Base-by-base conservation (phyloP, 169 alveolate species). In the Plasmodium reichenowi region DNA sequence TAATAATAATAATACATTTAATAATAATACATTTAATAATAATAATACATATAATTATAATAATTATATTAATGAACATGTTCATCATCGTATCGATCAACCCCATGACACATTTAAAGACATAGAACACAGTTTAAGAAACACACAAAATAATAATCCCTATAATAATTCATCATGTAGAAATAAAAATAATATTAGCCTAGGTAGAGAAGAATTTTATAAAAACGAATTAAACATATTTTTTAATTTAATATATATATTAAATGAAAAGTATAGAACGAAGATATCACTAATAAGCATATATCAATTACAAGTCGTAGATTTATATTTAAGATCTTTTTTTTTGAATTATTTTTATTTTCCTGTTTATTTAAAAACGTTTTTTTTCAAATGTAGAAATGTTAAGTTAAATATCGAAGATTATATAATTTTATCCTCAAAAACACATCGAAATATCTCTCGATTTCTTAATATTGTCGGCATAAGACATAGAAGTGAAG, bases 151-250 rank as follows among this genome's bases (percentile, higher is more conserved):
- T 38, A 38, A 38, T 38, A 38, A 38, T 38, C 7, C 47, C 10
- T 5, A 38, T 56, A 0, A 56, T 3, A 56, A 17, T 1, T 56
- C 24, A 0, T 1, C 17, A 56, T 12, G 10, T 9, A 56, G 3
- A 1, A 56, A 56, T 56, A 56, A 56, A n/a, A 13, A 17, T 56
- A 13, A 56, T 56, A 56, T 17, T 9, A 12, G 3, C 24, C 2
- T 13, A 56, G 29, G 32, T 48, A 43, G 17, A 2, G 85, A 83
- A 47, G 72, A 67, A 47, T 32, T 52, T 59, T 83, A 68, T 48
- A 83, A 72, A 83, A 83, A 83, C 20, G 91, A 83, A 38, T 68
- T 83, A 60, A 83, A 68, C 62, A 26, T 83, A 52, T 83, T 83
- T 48, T 83, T 83, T 24, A 83, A 83, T 72, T 72, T 83, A 68